Base-by-base conservation (phyloP, 257 asterid genomes). In the Solanum megistacrolobum region DNA sequence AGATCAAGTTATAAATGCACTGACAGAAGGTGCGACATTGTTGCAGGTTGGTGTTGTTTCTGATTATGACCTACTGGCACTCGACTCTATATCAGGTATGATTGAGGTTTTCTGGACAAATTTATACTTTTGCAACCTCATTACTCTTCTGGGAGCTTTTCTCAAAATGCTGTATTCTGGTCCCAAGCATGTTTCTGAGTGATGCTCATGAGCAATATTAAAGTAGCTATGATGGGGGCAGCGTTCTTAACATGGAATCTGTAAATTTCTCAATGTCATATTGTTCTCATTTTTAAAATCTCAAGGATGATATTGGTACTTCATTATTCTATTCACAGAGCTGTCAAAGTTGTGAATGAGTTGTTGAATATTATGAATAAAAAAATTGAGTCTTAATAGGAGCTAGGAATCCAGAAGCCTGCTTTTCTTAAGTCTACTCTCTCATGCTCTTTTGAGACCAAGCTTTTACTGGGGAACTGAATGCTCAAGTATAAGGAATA, bases 61-160 rank as follows among this genome's bases (percentile, higher is more conserved):
- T 85, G 98, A 96, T 92, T 96, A 96, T 83, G 98, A 96, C 89
- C 88, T 96, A 86, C 90, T 96, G 93, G 98, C 98, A 35, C 96
- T 96, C 12, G 98, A 94, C 91, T 91, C 98, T 89, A 92, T 96
- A 88, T 96, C 98, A 94, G 98, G 98, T 96, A 94, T 55, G 34
- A 32, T 88, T 88, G 62, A 23, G 69, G 62, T 88, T 83, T 38
- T 83, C 46, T 39, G 83, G 41, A 65, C 66, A 85, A 85, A 66
- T 68, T 25, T 85, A 71, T 39, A 41, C 65, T 66, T 68, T 71
- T 39, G 69, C 86, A 82, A 82, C 31, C 69, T 29, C 25, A 31
- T 29, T 46, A 48, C 68, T 81, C 85, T 48, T 82, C 43, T 48
- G 39, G 16, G 43, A 46, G 14, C 29, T 72, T 4, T 16, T 46